Percentiles rank a stretch among this genome's conserved stretches.
Conservation (phyloP, 192 early-diverging fungal species). For the Cladochytrium replicatum region DNA sequence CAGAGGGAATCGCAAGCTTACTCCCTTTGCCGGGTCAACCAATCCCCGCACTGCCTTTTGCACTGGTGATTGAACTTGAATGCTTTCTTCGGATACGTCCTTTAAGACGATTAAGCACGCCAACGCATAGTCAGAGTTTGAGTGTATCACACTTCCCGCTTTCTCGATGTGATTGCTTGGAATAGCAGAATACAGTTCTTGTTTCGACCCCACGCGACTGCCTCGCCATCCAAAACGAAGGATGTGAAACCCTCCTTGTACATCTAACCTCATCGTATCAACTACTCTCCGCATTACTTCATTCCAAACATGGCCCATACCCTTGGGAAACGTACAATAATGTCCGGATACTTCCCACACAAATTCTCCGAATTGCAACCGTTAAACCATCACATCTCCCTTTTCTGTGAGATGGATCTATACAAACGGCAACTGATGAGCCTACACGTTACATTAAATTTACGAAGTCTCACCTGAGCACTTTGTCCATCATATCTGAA, state of each 20-base stretch:
- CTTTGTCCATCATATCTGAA: conserved; percentile 98
- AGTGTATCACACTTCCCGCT: conserved; percentile 65
- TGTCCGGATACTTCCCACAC: conserved; percentile 86
- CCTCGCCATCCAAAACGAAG: conserved; percentile 97
- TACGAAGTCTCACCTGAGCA: conserved; percentile 70
- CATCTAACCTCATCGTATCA: conserved; percentile 19
- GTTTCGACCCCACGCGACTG: conserved; percentile 93
- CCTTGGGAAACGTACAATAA: conserved; percentile 65
- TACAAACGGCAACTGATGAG: conserved; percentile 2
- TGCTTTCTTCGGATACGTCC: conserved; percentile 84
- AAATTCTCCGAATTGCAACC: conserved; percentile 94
- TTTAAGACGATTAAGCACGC: no score
- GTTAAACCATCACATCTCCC: conserved; percentile 71
- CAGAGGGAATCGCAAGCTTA: conserved; percentile 93
- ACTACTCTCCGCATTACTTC: background rate
- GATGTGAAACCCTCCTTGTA: conserved; percentile 53
- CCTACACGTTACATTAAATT: background rate
- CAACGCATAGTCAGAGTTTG: background rate
- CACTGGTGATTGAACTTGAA: conserved; percentile 86
- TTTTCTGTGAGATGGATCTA: conserved; percentile 76
- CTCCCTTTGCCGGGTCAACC: conserved; percentile 76
- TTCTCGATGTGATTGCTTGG: conserved; percentile 90
- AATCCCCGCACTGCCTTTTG: conserved; percentile 83
- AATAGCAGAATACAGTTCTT: conserved; percentile 88
- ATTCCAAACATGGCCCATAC: conserved; percentile 24